Evolutionary conservation across 768 basidiomycete species (phyloP).

Genomic region (Panus rudis): DNA sequence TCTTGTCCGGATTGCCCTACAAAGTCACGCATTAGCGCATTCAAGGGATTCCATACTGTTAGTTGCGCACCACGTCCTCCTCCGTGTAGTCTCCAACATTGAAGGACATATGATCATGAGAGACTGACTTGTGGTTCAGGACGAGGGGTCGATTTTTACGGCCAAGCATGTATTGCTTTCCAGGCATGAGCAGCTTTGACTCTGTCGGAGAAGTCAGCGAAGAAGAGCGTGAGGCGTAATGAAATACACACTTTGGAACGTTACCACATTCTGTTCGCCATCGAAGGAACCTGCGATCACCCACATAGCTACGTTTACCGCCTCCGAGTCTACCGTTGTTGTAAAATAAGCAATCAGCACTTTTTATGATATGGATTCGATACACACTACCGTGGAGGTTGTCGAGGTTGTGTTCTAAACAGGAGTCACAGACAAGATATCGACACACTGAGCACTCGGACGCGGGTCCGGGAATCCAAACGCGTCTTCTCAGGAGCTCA

Average conservation of each 20-base stretch:
- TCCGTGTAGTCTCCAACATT: conserved; percentile 43
- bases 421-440: background rate
- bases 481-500: background rate
- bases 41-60: too few species aligned
- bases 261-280: conserved; percentile 28
- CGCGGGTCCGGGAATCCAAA: background rate
- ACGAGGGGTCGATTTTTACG: conserved; percentile 46
- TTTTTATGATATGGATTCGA: background rate
- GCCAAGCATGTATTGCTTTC: conserved; percentile 46
- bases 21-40: background rate
- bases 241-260: conserved; percentile 33
- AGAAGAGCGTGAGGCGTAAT: background rate
- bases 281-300: conserved; percentile 49
- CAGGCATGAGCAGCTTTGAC: conserved; percentile 57
- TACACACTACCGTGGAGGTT: background rate
- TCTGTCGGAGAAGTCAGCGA: conserved; percentile 22
- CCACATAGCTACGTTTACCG: conserved; percentile 38
- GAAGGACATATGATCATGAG: conserved; percentile 53
- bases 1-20: conserved; percentile 42
- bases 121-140: conserved; percentile 58
- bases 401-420: background rate
- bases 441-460: background rate
- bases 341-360: too few species aligned
- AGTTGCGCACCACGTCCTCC: conserved; percentile 48
- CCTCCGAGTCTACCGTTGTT: too few species aligned